These are phyloP conservation scores for Hansenula anomala DNA, from an alignment of 1,139 yeast species.

Conservation along the genomic window DNA sequence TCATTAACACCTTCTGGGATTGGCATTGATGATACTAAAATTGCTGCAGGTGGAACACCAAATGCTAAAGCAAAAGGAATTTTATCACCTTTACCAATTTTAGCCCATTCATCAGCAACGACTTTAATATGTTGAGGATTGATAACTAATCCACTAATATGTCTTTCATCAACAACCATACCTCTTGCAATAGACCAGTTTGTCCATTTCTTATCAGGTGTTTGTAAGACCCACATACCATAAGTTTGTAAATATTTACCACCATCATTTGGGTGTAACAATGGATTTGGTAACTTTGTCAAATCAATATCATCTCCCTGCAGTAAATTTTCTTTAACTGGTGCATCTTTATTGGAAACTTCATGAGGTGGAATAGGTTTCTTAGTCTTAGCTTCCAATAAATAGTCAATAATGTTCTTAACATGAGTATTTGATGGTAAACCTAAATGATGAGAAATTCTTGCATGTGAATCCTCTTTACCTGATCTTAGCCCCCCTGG, in stretches of 20 bases:
- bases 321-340: slow-evolving; percentile 14
- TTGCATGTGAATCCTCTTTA: slow-evolving; percentile 17
- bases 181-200: slow-evolving; percentile 24
- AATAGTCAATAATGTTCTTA: slow-evolving; percentile 15
- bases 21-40: slow-evolving; percentile 22
- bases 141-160: slow-evolving; percentile 19
- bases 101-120: slow-evolving; percentile 20
- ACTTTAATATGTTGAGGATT: slow-evolving; percentile 21
- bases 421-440: slow-evolving; percentile 16
- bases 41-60: slow-evolving; percentile 25
- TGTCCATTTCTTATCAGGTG: slow-evolving; percentile 22
- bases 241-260: slow-evolving; percentile 22
- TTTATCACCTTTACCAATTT: slow-evolving; percentile 13
- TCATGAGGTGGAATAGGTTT: slow-evolving; percentile 12
- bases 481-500: slow-evolving; percentile 14
- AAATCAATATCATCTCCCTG: slow-evolving; percentile 17
- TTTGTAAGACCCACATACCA: slow-evolving; percentile 21
- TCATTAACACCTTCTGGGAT: slow-evolving; percentile 21
- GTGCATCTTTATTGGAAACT: slow-evolving; percentile 10
- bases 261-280: slow-evolving; percentile 18
- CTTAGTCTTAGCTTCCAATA: slow-evolving; percentile 13
- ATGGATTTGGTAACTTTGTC: slow-evolving; percentile 15
- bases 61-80: slow-evolving; percentile 21
- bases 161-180: slow-evolving; percentile 17
- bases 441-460: slow-evolving; percentile 21